Conservation (phyloP, 352 stramenopile species). For the Phytophthora boehmeriae region DNA sequence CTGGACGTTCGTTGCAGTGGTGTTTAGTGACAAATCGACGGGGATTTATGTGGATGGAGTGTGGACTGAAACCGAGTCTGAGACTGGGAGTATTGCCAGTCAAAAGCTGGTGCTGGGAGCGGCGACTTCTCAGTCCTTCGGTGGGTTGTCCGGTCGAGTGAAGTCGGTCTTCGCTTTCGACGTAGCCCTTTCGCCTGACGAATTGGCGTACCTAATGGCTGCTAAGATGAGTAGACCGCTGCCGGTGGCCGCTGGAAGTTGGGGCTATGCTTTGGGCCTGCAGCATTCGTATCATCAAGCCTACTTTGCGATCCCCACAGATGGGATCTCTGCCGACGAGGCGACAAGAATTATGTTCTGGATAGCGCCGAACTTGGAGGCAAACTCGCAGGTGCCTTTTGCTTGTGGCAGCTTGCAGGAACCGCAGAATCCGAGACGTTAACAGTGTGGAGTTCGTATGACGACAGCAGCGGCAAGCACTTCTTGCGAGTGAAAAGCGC, state of each 20-base stretch:
- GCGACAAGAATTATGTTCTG: constrained; percentile 20
- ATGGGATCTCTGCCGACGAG: not conserved
- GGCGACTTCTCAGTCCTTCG: constrained; percentile 10
- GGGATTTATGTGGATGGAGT: constrained; percentile 28
- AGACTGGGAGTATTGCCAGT: constrained; percentile 19
- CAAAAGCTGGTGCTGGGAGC: constrained; percentile 20
- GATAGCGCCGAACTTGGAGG: constrained; percentile 5
- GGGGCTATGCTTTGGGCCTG: constrained; percentile 33
- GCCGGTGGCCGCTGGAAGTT: constrained; percentile 25
- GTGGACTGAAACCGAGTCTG: constrained; percentile 1
- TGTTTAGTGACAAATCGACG: constrained; percentile 35
- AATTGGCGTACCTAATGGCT: constrained; percentile 52
- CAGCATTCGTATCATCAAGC: constrained; percentile 14
- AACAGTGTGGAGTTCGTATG: constrained; percentile 20
- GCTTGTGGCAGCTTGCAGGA: constrained; percentile 18
- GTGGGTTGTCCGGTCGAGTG: constrained; percentile 41
- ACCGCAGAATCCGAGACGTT: not conserved
- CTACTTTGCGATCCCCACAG: constrained; percentile 12
- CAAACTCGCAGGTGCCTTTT: constrained; percentile 1
- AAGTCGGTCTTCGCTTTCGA: constrained; percentile 57
- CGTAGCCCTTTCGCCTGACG: constrained; percentile 34
- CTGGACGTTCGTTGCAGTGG: constrained; percentile 51
- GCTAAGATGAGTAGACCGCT: constrained; percentile 4
- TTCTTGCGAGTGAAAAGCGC: not conserved
- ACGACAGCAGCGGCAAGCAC: not conserved